A percentile compares a stretch with the other conserved stretches of the same genome.
Conservation (phyloP, 352 stramenopile genomes). For the Globisporangium yorkense region DNA sequence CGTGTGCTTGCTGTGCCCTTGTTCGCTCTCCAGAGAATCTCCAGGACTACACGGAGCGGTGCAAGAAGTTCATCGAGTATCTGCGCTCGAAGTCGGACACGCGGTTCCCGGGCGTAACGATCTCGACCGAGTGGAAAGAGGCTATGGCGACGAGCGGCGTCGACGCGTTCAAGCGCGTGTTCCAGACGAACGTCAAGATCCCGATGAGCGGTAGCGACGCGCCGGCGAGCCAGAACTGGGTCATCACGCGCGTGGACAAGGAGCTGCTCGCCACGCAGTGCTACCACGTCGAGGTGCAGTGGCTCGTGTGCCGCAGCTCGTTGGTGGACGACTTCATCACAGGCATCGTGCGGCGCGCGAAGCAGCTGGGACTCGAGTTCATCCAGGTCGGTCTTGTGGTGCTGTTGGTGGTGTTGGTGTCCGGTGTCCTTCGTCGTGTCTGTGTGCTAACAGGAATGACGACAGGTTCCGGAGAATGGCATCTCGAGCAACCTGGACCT, state of each 20-base stretch:
- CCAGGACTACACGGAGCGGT: conserved; percentile 53
- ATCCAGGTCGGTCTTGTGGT: conserved; percentile 31
- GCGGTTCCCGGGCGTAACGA: conserved; percentile 46
- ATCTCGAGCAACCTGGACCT: conserved; percentile 75
- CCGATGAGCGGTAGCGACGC: conserved; percentile 55
- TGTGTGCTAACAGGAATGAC: background rate
- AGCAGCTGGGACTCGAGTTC: conserved; percentile 71
- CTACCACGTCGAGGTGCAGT: conserved; percentile 84
- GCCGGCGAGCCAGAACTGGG: conserved; percentile 76
- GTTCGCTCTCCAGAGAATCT: conserved; percentile 28
- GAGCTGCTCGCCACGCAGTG: conserved; percentile 56
- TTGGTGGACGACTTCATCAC: conserved; percentile 80
- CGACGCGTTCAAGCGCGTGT: conserved; percentile 62
- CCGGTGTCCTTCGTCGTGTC: background rate
- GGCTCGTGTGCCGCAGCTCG: conserved; percentile 77
- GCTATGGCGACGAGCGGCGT: conserved; percentile 35
- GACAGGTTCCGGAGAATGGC: conserved; percentile 47
- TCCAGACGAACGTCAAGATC: conserved; percentile 67
- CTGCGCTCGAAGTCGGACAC: conserved; percentile 55
- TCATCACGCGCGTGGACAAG: conserved; percentile 72
- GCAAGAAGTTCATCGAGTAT: conserved; percentile 65
- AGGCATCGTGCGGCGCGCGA: conserved; percentile 56
- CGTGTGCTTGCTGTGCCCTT: background rate
- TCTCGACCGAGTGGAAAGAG: conserved; percentile 44
- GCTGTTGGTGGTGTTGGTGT: too few relatives aligned